Evolutionary conservation across 106 monocot genomes (phyloP).

Genomic region (Acanthochlamys bracteata): DNA sequence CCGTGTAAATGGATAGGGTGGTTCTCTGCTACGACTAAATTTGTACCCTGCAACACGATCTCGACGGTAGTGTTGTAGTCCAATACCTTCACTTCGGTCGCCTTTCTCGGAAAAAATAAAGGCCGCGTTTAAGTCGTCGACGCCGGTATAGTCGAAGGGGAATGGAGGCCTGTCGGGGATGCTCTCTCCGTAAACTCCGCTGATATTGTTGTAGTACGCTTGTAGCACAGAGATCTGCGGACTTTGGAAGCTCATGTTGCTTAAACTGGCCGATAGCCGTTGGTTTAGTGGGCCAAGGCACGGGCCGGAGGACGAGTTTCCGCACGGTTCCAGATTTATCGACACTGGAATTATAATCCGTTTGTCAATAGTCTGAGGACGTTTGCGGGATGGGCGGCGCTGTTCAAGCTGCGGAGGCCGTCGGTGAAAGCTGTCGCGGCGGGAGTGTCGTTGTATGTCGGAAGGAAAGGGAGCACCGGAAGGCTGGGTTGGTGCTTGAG

Average conservation of each 20-base stretch:
- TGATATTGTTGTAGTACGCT: conserved; percentile 22
- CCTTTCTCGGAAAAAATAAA: conserved; percentile 11
- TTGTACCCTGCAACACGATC: conserved; percentile 60
- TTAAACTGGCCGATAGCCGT: conserved; percentile 23
- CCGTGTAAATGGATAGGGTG: conserved; percentile 79
- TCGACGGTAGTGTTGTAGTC: conserved; percentile 36
- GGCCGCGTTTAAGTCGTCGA: conserved; percentile 14
- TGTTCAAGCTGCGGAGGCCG: conserved; percentile 26
- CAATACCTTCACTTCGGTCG: conserved; percentile 35
- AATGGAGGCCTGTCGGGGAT: conserved; percentile 28
- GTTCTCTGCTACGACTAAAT: conserved; percentile 24
- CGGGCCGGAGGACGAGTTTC: neutral
- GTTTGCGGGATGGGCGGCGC: conserved; percentile 7
- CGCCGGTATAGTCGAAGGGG: conserved; percentile 37
- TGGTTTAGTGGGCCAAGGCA: conserved; percentile 19
- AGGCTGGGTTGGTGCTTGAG: neutral
- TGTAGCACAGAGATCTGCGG: conserved; percentile 24
- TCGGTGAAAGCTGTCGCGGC: conserved; percentile 26
- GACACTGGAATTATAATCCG: conserved; percentile 26
- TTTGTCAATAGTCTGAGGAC: conserved; percentile 22
- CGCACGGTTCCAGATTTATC: conserved; percentile 19
- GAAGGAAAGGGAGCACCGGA: conserved; percentile 19
- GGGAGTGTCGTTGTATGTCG: conserved; percentile 18
- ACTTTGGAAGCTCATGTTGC: conserved; percentile 33
- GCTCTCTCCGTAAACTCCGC: conserved; percentile 7